Percentiles rank a stretch among this genome's conserved stretches.
Evolutionary conservation across 805 yeast species (phyloP).

Genomic region (Metahyphopichia silvanorum): DNA sequence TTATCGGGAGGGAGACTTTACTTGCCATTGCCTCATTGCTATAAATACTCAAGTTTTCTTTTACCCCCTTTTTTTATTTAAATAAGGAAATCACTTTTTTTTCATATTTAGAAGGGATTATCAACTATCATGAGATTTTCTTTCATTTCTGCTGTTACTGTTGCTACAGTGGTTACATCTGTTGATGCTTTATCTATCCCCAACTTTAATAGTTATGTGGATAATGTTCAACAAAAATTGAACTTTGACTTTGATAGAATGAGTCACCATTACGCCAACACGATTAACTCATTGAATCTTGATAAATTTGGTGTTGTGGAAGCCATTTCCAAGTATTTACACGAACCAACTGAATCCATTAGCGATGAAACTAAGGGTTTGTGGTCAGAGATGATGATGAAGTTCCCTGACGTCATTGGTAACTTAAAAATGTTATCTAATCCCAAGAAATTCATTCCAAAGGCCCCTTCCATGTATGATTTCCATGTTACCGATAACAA

Average conservation of each 20-base stretch:
- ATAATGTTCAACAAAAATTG: constrained; percentile 17
- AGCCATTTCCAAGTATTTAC: constrained; percentile 49
- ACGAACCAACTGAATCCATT: constrained; percentile 47
- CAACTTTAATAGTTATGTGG: constrained; percentile 8
- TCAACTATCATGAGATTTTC: constrained; percentile 5
- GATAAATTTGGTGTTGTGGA: constrained; percentile 33
- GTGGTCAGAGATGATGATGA: constrained; percentile 63
- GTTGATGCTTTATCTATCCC: constrained; percentile 21
- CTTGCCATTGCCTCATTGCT: too few species aligned
- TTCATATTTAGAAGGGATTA: not conserved
- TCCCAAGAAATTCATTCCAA: constrained; percentile 32
- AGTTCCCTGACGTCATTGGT: constrained; percentile 53
- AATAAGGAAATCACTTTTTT: too few species aligned
- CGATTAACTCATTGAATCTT: constrained; percentile 7
- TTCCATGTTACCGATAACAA: constrained; percentile 34
- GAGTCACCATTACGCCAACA: constrained; percentile 4
- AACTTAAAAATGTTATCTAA: constrained; percentile 53
- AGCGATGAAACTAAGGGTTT: constrained; percentile 46
- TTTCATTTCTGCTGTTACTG: constrained; percentile 11
- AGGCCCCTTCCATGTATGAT: constrained; percentile 28
- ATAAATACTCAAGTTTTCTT: too few species aligned
- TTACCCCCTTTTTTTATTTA: too few species aligned
- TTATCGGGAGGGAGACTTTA: not conserved
- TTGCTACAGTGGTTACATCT: constrained; percentile 12
- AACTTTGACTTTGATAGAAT: constrained; percentile 8